phyloP scores from a whole-genome alignment of 495 filamentous ascomycete species.

The Aspergillus incahuasiensis region DNA sequence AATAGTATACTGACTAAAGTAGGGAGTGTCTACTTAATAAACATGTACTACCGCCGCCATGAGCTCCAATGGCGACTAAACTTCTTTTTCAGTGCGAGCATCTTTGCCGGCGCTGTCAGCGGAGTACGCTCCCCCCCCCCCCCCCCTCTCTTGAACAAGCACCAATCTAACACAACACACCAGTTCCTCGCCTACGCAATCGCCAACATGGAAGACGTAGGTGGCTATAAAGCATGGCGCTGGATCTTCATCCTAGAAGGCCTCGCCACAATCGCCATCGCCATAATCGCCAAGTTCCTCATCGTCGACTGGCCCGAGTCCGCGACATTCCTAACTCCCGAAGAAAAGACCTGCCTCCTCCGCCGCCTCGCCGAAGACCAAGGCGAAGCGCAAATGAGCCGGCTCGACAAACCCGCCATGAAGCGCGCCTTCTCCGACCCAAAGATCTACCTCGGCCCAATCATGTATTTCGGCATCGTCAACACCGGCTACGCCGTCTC shows the following conservation, averaged over 20 bases:
- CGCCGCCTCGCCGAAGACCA: slow-evolving; percentile 40
- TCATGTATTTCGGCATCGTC: slow-evolving; percentile 49
- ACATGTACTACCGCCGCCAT: slow-evolving; percentile 54
- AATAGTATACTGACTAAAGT: background rate
- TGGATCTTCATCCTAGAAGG: slow-evolving; percentile 20
- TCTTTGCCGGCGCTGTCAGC: slow-evolving; percentile 54
- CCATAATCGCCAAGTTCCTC: slow-evolving; percentile 46
- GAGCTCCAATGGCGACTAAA: slow-evolving; percentile 54
- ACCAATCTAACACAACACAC: background rate
- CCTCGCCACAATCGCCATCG: slow-evolving; percentile 13
- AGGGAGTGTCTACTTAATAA: slow-evolving; percentile 43
- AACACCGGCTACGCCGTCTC: slow-evolving; percentile 47
- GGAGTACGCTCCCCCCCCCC: slow-evolving; percentile 21
- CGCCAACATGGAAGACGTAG: slow-evolving; percentile 35
- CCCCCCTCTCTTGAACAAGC: background rate
- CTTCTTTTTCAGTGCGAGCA: slow-evolving; percentile 51
- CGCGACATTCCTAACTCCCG: slow-evolving; percentile 39
- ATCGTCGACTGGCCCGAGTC: slow-evolving; percentile 51
- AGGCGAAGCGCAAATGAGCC: slow-evolving; percentile 44
- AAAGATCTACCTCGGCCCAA: slow-evolving; percentile 51
- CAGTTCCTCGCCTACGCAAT: slow-evolving; percentile 24
- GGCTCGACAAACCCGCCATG: slow-evolving; percentile 39
- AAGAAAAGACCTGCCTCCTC: slow-evolving; percentile 41
- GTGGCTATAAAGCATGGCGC: slow-evolving; percentile 26
- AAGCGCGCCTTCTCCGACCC: slow-evolving; percentile 47